Evolutionary conservation across 2,329 filamentous ascomycete genomes (phyloP), one percentile per base, ranked within the genome.

Genomic region (Calonectria pteridis): DNA sequence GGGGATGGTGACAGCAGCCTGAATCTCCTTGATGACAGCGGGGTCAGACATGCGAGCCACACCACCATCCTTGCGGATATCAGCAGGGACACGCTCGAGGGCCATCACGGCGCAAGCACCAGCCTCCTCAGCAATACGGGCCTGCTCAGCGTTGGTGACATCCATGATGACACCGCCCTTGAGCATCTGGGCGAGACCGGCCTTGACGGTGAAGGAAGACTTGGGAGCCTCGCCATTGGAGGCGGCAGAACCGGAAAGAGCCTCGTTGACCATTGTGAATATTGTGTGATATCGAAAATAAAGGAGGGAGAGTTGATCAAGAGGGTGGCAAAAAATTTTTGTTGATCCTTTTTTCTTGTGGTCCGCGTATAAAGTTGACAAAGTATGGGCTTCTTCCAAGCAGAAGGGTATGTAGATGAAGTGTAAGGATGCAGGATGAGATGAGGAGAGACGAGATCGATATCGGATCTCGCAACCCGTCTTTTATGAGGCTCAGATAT

Each of bases 81-180:
- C 97, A 81, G 97, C 96, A 66, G 97, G 97, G 64, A 98, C 97
- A 77, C 97, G 94, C 91, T 98, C 97, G 75, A 99, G 93, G 49
- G 97, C 97, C 97, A 99, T 99, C 88, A 99, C 97, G 83, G 97
- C 97, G 79, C 93, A 94, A 75, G 97, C 97, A 76, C 97, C 97
- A 75, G 97, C 96, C 85, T 98, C 96, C 86, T 99, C 97, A 84
- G 97, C 97, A 84, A 99, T 98, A 87, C 95, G 95, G 76, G 97
- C 96, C 89, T 98, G 96, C 83, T 95, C 94, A 31, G 95, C 94
- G 84, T 96, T 95, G 76, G 97, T 95, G 72, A 98, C 97, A 86
- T 99, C 97, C 97, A 99, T 99, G 87, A 99, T 99, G 78, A 99
- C 97, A 82, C 97, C 97, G 84, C 97, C 97, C 90, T 98, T 98